A percentile compares a stretch with the other conserved stretches of the same genome.
Evolutionary conservation across 257 asterid genomes (phyloP).

Genomic region (Primulina tabacum): DNA sequence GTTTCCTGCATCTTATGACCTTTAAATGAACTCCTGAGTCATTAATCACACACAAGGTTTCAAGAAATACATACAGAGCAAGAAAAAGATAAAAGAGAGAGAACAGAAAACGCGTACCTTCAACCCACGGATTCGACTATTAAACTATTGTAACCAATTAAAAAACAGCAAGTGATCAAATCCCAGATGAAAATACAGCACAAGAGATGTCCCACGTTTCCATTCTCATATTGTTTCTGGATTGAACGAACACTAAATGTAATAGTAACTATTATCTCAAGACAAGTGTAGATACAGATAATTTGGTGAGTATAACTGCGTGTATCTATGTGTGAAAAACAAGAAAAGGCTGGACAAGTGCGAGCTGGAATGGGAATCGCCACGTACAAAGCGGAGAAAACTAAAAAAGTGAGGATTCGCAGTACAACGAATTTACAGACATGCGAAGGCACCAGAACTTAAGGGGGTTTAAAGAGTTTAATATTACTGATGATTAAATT

Average conservation of each 20-base stretch:
- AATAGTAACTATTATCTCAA: background rate
- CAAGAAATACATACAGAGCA: background rate
- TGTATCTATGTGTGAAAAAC: background rate
- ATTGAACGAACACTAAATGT: background rate
- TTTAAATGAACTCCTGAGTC: background rate
- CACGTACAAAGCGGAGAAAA: background rate
- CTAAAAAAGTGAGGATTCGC: background rate
- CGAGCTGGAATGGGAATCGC: background rate
- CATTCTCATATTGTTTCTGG: slow-evolving; percentile 6
- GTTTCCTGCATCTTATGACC: background rate
- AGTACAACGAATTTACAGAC: background rate
- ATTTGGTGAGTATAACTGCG: background rate
- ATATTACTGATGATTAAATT: too few species aligned
- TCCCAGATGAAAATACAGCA: slow-evolving; percentile 29
- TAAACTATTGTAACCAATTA: background rate
- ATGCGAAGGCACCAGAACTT: background rate
- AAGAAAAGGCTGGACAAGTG: background rate
- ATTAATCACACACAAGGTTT: background rate
- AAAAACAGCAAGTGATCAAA: background rate
- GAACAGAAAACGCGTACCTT: slow-evolving; percentile 26
- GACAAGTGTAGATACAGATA: background rate
- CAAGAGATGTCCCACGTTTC: slow-evolving; percentile 6
- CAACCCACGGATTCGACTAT: slow-evolving; percentile 25
- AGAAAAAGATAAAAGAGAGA: background rate
- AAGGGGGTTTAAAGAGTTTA: too few species aligned